A percentile compares a stretch with the other conserved stretches of the same genome.
These are phyloP conservation scores for Fusarium newnesense DNA, from an alignment of 2,329 filamentous ascomycete species.

Conservation along the genomic window DNA sequence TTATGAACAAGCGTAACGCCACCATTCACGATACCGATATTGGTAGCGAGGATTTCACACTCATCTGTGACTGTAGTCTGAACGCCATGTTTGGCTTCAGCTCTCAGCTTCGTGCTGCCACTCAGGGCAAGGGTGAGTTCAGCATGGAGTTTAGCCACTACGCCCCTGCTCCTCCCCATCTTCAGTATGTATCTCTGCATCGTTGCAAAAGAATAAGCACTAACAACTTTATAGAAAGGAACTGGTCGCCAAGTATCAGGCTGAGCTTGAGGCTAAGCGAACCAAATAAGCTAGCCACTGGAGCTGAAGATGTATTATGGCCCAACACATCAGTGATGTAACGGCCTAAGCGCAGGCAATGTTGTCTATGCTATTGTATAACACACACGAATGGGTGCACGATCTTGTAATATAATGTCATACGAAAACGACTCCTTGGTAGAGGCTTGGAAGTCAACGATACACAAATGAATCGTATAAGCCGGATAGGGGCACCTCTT, in stretches of 20 bases:
- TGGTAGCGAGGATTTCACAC: constrained; percentile 91
- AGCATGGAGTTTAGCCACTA: constrained; percentile 99
- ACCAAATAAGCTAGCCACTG: constrained; percentile 55
- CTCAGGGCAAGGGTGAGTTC: constrained; percentile 98
- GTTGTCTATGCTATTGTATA: constrained; percentile 36
- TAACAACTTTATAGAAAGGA: constrained; percentile 60
- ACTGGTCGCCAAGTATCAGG: constrained; percentile 67
- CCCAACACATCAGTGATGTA: constrained; percentile 6
- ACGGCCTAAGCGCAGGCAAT: constrained; percentile 10
- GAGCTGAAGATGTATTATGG: neutral
- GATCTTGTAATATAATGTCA: constrained; percentile 44
- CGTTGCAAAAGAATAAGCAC: neutral
- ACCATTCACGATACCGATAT: constrained; percentile 96
- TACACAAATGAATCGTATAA: constrained; percentile 26
- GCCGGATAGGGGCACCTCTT: constrained; percentile 1
- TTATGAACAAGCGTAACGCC: constrained; percentile 96
- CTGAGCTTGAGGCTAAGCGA: constrained; percentile 67
- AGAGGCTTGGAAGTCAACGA: constrained; percentile 30
- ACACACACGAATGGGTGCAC: constrained; percentile 38
- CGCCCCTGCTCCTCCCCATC: constrained; percentile 82
- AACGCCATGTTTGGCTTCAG: constrained; percentile 99
- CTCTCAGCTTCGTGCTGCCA: constrained; percentile 88
- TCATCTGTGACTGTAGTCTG: constrained; percentile 90
- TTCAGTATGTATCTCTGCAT: constrained; percentile 74
- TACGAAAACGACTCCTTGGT: constrained; percentile 11